Conservation (phyloP, 176 grass and related monocot species). For the Calamus simplicifolius region DNA sequence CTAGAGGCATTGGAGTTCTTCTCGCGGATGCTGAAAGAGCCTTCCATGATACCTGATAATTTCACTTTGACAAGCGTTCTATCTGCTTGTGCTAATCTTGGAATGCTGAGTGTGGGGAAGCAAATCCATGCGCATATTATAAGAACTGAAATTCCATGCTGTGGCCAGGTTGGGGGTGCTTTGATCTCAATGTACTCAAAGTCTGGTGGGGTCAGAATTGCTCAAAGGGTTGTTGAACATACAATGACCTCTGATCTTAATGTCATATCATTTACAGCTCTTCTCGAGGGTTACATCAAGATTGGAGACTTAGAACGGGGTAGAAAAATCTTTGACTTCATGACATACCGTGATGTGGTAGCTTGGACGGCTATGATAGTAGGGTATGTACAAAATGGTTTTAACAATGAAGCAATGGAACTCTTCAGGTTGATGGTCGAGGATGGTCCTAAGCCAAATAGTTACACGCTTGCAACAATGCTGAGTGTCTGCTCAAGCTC, state of each 20-base stretch:
- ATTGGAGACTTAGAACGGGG: conserved; percentile 47
- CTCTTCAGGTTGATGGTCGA: conserved; percentile 68
- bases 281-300: conserved; percentile 84
- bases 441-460: conserved; percentile 64
- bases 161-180: conserved; percentile 42
- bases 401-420: conserved; percentile 55
- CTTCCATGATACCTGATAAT: conserved; percentile 34
- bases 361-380: conserved; percentile 98
- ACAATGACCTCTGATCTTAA: conserved; percentile 35
- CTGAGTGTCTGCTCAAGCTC: conserved; percentile 62
- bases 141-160: conserved; percentile 25
- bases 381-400: conserved; percentile 76
- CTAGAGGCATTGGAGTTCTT: conserved; percentile 57
- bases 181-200: conserved; percentile 74
- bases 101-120: conserved; percentile 37
- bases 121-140: conserved; percentile 49
- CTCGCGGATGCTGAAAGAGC: conserved; percentile 33
- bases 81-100: conserved; percentile 43
- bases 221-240: conserved; percentile 47
- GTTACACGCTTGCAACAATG: conserved; percentile 66
- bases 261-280: conserved; percentile 84
- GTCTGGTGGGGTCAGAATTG: conserved; percentile 36
- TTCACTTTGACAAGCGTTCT: conserved; percentile 52
- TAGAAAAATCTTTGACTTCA: conserved; percentile 62
- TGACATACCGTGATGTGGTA: conserved; percentile 69